Conservation (phyloP, 2,329 filamentous ascomycete genomes). For the Paecilomyces sp. region DNA sequence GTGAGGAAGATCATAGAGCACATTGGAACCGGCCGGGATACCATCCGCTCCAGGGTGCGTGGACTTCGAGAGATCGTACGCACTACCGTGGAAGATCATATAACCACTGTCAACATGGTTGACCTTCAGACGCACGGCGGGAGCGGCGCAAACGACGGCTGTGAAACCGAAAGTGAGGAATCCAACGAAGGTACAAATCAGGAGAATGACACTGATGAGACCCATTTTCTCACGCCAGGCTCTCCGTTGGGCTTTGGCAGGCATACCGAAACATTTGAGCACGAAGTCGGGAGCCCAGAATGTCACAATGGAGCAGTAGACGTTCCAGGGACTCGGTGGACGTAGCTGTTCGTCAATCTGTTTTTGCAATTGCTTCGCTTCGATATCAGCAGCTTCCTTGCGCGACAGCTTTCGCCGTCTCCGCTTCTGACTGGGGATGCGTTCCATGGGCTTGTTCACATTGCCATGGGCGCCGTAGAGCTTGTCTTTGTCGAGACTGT, state of each 20-base stretch:
- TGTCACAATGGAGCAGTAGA: conserved; percentile 88
- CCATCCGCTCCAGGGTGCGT: conserved; percentile 73
- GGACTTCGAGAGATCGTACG: conserved; percentile 74
- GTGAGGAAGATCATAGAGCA: conserved; percentile 77
- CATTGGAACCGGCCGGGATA: conserved; percentile 66
- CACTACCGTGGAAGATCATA: conserved; percentile 93
- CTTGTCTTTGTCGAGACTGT: conserved; percentile 33
- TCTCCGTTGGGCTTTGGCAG: conserved; percentile 74
- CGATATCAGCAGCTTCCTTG: conserved; percentile 48
- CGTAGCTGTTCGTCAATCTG: conserved; percentile 55
- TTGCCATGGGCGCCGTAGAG: conserved; percentile 26
- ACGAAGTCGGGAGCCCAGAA: conserved; percentile 90
- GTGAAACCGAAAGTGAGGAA: conserved; percentile 98
- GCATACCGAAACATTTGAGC: conserved; percentile 77
- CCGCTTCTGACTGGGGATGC: conserved; percentile 29
- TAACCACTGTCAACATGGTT: conserved; percentile 77
- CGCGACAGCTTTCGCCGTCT: conserved; percentile 60
- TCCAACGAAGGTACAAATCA: conserved; percentile 82
- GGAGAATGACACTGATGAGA: conserved; percentile 82
- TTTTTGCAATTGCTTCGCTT: conserved; percentile 55
- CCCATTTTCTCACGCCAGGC: conserved; percentile 99
- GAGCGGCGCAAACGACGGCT: conserved; percentile 69
- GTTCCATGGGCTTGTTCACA: conserved; percentile 36
- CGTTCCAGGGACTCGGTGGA: conserved; percentile 85
- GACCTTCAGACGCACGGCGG: conserved; percentile 65